These are phyloP conservation scores for Trifolium subterraneum DNA, from an alignment of 306 rosid genomes.

Conservation along the genomic window DNA sequence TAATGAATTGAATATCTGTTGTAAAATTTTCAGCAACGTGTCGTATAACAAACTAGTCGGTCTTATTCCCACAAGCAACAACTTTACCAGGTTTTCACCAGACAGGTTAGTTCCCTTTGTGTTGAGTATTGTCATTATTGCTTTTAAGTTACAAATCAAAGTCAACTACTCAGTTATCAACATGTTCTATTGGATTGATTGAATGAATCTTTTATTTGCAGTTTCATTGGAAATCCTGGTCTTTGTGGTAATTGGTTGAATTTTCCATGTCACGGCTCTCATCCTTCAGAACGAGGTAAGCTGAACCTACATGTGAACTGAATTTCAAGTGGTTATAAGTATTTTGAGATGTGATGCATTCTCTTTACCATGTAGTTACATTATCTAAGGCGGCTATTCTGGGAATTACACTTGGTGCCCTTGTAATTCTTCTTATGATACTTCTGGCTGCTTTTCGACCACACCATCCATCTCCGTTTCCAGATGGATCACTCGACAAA, in stretches of 20 bases:
- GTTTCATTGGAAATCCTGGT: slow-evolving; percentile 87
- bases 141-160: background rate
- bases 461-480: slow-evolving; percentile 70
- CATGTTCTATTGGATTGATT: slow-evolving; percentile 22
- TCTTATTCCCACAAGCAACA: slow-evolving; percentile 81
- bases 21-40: slow-evolving; percentile 68
- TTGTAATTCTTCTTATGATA: slow-evolving; percentile 90
- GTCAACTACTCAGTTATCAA: background rate
- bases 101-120: slow-evolving; percentile 67
- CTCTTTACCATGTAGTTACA: slow-evolving; percentile 55
- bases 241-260: slow-evolving; percentile 87
- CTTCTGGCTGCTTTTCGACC: slow-evolving; percentile 86
- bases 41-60: slow-evolving; percentile 87
- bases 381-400: slow-evolving; percentile 91
- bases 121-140: slow-evolving; percentile 1
- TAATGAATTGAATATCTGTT: slow-evolving; percentile 20
- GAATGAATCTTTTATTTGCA: slow-evolving; percentile 46
- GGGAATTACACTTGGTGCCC: slow-evolving; percentile 96
- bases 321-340: background rate
- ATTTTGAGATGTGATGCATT: background rate
- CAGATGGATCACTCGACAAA: slow-evolving; percentile 84
- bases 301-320: background rate
- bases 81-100: slow-evolving; percentile 83
- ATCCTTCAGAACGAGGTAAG: slow-evolving; percentile 72
- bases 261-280: slow-evolving; percentile 68